Conservation (phyloP, 129 eudicot genomes). For the Saposhnikovia divaricata region DNA sequence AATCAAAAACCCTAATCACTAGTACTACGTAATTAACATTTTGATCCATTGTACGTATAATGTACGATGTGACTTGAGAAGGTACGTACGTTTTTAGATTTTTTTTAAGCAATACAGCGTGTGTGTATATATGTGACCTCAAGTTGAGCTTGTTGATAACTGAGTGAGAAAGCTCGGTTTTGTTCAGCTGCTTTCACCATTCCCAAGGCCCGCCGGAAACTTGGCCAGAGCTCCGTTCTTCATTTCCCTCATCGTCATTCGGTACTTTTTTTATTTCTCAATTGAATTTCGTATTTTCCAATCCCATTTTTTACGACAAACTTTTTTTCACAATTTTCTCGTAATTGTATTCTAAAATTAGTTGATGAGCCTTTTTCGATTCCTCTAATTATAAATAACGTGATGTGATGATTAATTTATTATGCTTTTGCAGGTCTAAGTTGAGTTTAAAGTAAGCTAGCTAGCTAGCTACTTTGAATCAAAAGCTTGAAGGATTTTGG, state of each 20-base stretch:
- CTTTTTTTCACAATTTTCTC: not conserved
- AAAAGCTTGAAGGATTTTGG: not conserved
- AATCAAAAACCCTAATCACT: conserved; percentile 4
- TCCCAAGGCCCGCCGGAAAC: conserved; percentile 6
- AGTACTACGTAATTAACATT: not conserved
- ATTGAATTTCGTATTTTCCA: too few relatives aligned
- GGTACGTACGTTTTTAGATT: not conserved
- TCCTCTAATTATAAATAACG: not conserved
- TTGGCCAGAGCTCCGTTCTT: not conserved
- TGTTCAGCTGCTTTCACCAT: not conserved
- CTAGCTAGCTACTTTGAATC: too few relatives aligned
- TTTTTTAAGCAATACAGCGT: not conserved
- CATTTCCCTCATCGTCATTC: not conserved
- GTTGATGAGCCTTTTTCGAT: not conserved
- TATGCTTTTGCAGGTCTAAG: too few relatives aligned
- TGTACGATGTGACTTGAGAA: not conserved
- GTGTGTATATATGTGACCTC: conserved; percentile 4
- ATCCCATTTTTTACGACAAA: too few relatives aligned
- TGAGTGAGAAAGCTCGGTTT: not conserved
- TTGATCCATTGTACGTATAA: not conserved
- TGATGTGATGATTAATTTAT: not conserved
- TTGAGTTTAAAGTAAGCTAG: conserved; percentile 9
- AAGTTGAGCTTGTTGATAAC: conserved; percentile 7
- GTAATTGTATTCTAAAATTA: conserved; percentile 1
- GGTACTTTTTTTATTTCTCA: not conserved